Conservation (phyloP, 1,284 basidiomycete genomes). For the Ceratobasidium sp. region DNA sequence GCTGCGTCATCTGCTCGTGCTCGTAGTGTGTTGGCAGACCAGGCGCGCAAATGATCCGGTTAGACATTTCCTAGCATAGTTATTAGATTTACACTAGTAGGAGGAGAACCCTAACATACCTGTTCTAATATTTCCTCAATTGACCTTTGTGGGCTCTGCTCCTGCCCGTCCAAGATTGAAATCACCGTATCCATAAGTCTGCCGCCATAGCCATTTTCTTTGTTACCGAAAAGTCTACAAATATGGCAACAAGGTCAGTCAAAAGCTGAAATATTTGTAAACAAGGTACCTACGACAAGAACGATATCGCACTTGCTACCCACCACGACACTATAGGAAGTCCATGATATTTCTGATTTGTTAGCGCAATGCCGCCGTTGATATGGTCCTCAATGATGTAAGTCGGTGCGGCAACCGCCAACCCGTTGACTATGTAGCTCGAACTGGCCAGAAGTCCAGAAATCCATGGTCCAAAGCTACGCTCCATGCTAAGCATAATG, state of each 20-base stretch:
- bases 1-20: conserved; percentile 24
- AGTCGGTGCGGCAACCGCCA: neutral
- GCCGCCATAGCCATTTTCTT: conserved; percentile 8
- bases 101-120: neutral
- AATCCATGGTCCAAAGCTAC: conserved; percentile 23
- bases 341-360: neutral
- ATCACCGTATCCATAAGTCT: conserved; percentile 2
- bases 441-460: neutral
- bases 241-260: neutral
- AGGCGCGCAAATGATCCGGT: conserved; percentile 18
- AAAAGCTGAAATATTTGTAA: neutral
- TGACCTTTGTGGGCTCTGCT: neutral
- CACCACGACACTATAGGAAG: conserved; percentile 31
- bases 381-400: conserved; percentile 35
- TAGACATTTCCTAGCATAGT: conserved; percentile 3
- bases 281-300: conserved; percentile 7
- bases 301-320: conserved; percentile 6
- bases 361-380: conserved; percentile 20
- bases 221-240: conserved; percentile 5
- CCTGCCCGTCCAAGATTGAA: neutral
- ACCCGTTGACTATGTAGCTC: conserved; percentile 5
- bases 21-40: conserved; percentile 28
- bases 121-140: neutral
- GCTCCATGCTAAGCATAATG: neutral
- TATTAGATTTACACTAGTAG: neutral